phyloP scores from a whole-genome alignment of 1,284 basidiomycete genomes.

The Trichosporon asahii region DNA sequence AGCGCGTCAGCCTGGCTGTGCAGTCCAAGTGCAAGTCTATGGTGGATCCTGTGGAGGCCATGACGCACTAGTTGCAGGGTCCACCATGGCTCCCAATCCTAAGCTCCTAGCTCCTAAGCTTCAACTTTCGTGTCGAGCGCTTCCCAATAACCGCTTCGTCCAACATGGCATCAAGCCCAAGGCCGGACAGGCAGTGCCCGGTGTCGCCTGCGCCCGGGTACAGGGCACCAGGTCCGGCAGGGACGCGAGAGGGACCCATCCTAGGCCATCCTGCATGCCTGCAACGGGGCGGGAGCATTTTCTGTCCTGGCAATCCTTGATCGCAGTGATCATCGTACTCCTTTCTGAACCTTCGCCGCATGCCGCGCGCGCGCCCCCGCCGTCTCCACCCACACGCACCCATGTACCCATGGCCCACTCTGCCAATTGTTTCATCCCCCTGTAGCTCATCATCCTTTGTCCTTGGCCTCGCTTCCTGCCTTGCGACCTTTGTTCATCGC shows the following conservation, averaged over 20 bases:
- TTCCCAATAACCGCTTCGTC: background rate
- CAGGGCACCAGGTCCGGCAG: background rate
- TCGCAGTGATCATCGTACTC: background rate
- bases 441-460: background rate
- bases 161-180: background rate
- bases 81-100: background rate
- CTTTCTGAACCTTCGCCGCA: background rate
- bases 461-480: background rate
- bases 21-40: background rate
- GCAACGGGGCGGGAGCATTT: too few relatives aligned
- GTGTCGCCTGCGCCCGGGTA: background rate
- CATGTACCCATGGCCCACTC: background rate
- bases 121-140: background rate
- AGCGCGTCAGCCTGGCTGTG: background rate
- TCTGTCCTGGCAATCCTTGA: background rate
- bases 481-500: background rate
- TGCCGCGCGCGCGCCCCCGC: background rate
- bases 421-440: background rate
- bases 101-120: conserved; percentile 4
- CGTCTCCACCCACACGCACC: background rate
- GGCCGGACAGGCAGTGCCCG: background rate
- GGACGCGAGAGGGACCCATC: background rate
- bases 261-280: too few relatives aligned
- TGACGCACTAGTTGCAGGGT: conserved; percentile 5
- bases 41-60: conserved; percentile 1